Evolutionary conservation across 768 basidiomycete genomes (phyloP).

Genomic region (Boletus tylopilopsis): DNA sequence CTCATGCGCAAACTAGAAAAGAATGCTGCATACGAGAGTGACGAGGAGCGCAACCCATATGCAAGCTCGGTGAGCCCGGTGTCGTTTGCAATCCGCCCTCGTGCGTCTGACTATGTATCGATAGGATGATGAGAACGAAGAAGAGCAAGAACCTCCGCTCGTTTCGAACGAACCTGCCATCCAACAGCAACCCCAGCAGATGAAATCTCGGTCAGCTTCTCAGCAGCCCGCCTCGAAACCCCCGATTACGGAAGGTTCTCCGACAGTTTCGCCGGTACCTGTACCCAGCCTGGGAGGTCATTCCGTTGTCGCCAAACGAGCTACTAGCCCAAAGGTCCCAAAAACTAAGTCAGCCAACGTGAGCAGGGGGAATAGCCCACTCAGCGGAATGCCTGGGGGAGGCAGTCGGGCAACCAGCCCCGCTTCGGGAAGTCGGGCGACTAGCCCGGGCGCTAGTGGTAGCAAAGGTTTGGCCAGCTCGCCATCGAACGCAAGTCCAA

Average conservation of each 20-base stretch:
- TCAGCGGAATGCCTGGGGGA: constrained; percentile 33
- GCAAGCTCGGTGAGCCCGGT: constrained; percentile 59
- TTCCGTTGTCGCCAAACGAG: constrained; percentile 77
- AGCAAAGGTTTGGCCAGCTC: constrained; percentile 22
- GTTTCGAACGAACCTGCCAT: constrained; percentile 43
- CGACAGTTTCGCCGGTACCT: constrained; percentile 51
- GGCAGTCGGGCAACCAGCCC: constrained; percentile 54
- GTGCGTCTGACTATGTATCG: background rate
- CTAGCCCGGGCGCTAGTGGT: constrained; percentile 35
- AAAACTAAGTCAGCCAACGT: constrained; percentile 47
- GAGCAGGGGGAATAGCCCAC: constrained; percentile 59
- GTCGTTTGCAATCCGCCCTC: background rate
- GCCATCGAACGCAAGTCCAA: constrained; percentile 33
- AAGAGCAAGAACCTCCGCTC: constrained; percentile 57
- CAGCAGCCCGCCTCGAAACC: constrained; percentile 34
- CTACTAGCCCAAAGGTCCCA: constrained; percentile 74
- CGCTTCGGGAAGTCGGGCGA: constrained; percentile 54
- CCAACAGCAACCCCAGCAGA: constrained; percentile 40
- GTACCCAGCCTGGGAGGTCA: constrained; percentile 65
- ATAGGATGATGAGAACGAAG: constrained; percentile 68
- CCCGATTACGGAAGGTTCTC: constrained; percentile 31
- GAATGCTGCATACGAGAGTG: constrained; percentile 75
- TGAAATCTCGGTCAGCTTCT: constrained; percentile 44
- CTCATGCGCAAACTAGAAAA: constrained; percentile 82
- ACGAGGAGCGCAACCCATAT: constrained; percentile 79